Evolutionary conservation across 306 rosid genomes (phyloP), one percentile per base, ranked within the genome.

Genomic region (Cicer arietinum): DNA sequence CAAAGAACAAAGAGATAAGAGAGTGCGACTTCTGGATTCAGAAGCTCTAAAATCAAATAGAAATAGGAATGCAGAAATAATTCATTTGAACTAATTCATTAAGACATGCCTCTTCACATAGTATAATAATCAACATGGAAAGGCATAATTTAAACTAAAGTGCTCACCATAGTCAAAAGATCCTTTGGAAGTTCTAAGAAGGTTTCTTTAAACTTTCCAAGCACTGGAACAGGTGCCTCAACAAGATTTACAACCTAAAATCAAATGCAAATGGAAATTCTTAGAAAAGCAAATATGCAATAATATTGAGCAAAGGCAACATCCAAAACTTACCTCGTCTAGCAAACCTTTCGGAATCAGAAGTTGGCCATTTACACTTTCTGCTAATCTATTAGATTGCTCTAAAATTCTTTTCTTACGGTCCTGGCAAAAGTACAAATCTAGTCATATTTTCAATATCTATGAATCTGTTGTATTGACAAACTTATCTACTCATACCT

Each of bases 171-270:
- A 35, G 88, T 88, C 82, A 94, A 82, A 85, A 94, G 98, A 68
- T 91, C 98, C 77, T 88, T 88, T 20, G 98, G 98, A 90, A 94
- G 98, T 79, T 82, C 88, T 76, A 94, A 88, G 88, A 94, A 94
- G 80, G 96, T 83, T 74, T 89, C 92, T 17, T 86, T 69, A 73
- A 91, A 94, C 84, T 87, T 89, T 75, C 98, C 96, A 74, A 94
- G 94, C 71, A 94, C 89, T 25, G 98, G 91, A 80, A 88, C 79
- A 80, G 98, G 98, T 16, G 92, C 90, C 86, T 94, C 98, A 65
- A 94, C 94, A 74, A 91, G 96, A 91, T 94, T 94, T 70, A 83
- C 92, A 80, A 94, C 97, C 98, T 94, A 81, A 47, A 69, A 54
- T 71, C 67, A 60, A 41, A 75, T 62, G 47, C 7, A 20, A 62